Evolutionary conservation across 108 stramenopile genomes (phyloP).

Genomic region (Licmophora abbreviata): DNA sequence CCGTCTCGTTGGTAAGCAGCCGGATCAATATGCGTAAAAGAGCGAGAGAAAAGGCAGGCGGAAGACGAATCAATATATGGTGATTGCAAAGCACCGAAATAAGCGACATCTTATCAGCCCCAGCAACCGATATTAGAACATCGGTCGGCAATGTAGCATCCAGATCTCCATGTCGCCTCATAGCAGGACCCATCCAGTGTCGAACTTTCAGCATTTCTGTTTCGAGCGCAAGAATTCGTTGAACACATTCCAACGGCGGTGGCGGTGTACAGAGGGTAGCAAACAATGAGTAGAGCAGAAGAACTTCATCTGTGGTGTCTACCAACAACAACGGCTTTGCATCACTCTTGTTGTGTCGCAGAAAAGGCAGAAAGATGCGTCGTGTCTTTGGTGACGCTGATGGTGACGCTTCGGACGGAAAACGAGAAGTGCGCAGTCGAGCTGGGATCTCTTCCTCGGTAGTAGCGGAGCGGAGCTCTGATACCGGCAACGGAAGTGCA

Average conservation of each 20-base stretch:
- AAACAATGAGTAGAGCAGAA: conserved; percentile 44
- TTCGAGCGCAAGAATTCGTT: conserved; percentile 26
- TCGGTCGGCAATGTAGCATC: neutral
- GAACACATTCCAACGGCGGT: conserved; percentile 26
- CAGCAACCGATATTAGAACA: neutral
- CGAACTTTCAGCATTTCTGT: too few relatives aligned
- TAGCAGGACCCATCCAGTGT: neutral
- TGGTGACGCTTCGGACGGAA: too few relatives aligned
- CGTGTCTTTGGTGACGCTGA: too few relatives aligned
- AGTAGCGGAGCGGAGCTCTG: too few relatives aligned
- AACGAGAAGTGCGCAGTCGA: too few relatives aligned
- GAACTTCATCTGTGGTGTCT: neutral
- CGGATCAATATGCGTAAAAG: conserved; percentile 56
- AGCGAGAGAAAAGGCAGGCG: conserved; percentile 36
- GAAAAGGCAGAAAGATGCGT: too few relatives aligned
- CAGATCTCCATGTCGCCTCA: conserved; percentile 9
- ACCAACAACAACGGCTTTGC: too few relatives aligned
- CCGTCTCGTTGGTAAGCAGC: conserved; percentile 42
- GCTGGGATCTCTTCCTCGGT: too few relatives aligned
- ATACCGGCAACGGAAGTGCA: too few relatives aligned
- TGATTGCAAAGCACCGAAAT: conserved; percentile 14
- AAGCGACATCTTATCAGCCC: conserved; percentile 4
- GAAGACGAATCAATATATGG: conserved; percentile 22
- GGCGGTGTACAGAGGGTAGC: conserved; percentile 42
- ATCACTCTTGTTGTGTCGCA: too few relatives aligned